Conservation (phyloP, 2,329 filamentous ascomycete genomes). For the Talaromyces sp. region DNA sequence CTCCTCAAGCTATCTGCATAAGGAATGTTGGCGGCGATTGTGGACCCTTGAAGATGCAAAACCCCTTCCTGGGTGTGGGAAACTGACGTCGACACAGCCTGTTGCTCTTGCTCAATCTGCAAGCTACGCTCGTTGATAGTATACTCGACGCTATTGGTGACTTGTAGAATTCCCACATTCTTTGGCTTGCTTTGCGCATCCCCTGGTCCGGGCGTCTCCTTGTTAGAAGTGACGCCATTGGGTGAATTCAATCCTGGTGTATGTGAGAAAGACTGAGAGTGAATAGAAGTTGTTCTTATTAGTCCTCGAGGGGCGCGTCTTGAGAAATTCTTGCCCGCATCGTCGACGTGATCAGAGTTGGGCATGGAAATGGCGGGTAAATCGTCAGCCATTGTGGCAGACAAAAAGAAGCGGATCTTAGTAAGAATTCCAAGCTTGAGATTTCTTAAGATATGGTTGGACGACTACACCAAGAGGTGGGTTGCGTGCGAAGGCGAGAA, state of each 20-base stretch:
- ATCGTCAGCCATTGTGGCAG: conserved; percentile 6
- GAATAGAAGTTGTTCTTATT: conserved; percentile 7
- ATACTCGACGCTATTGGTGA: conserved; percentile 36
- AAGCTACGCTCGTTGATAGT: conserved; percentile 26
- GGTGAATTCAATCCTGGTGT: conserved; percentile 25
- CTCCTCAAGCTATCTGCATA: conserved; percentile 26
- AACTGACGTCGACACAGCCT: conserved; percentile 26
- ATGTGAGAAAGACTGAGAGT: conserved; percentile 23
- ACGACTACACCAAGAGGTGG: conserved; percentile 8
- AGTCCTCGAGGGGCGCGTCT: conserved; percentile 1
- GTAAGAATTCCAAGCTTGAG: conserved; percentile 8
- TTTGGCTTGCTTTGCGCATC: conserved; percentile 31
- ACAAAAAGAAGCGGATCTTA: conserved; percentile 1
- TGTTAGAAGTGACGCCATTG: conserved; percentile 25
- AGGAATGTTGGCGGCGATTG: conserved; percentile 38
- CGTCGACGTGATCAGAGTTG: conserved; percentile 3
- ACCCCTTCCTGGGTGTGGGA: conserved; percentile 31
- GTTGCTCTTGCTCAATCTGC: conserved; percentile 19
- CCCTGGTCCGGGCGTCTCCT: conserved; percentile 23
- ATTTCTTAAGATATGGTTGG: conserved; percentile 13
- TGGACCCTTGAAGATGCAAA: conserved; percentile 30
- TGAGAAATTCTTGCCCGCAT: conserved; percentile 10
- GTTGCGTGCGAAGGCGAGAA: conserved; percentile 7
- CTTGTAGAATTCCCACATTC: conserved; percentile 39
- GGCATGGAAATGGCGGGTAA: neutral